These are phyloP conservation scores for Orbilia javanica DNA, from an alignment of 2,329 filamentous ascomycete genomes.

Conservation along the genomic window DNA sequence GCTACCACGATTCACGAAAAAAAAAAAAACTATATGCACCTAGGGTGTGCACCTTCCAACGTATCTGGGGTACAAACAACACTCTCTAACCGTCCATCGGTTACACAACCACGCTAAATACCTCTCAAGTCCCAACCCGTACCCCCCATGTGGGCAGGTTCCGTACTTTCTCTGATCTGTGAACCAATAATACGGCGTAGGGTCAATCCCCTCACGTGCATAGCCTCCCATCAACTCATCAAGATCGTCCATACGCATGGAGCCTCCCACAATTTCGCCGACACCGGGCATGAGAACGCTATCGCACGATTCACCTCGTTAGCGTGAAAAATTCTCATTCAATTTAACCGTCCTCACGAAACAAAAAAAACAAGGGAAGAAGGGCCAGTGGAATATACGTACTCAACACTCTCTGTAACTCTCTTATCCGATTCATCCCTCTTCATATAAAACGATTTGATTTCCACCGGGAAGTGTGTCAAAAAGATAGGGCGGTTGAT, in stretches of 20 bases:
- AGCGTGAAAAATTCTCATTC: not conserved
- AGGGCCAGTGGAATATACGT: constrained; percentile 39
- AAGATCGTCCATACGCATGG: constrained; percentile 94
- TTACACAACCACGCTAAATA: constrained; percentile 75
- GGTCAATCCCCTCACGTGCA: constrained; percentile 85
- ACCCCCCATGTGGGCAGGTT: constrained; percentile 90
- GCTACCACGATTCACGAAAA: too few species aligned
- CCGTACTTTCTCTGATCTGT: constrained; percentile 98
- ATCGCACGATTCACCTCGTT: not conserved
- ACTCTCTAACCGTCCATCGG: constrained; percentile 73
- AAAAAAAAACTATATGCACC: too few species aligned
- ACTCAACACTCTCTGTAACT: constrained; percentile 92
- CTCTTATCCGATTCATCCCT: constrained; percentile 81
- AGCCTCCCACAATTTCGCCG: constrained; percentile 95
- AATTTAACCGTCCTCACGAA: not conserved
- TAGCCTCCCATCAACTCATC: constrained; percentile 91
- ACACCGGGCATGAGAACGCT: constrained; percentile 85
- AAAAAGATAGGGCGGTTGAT: constrained; percentile 96
- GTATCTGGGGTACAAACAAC: constrained; percentile 82
- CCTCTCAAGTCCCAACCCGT: constrained; percentile 90
- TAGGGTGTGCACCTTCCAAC: constrained; percentile 84
- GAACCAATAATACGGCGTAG: constrained; percentile 96
- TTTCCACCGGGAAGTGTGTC: constrained; percentile 95
- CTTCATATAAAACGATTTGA: constrained; percentile 99
- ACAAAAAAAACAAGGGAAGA: too few species aligned